Evolutionary conservation across 345 rosid species (phyloP).

Genomic region (Populus tremula): DNA sequence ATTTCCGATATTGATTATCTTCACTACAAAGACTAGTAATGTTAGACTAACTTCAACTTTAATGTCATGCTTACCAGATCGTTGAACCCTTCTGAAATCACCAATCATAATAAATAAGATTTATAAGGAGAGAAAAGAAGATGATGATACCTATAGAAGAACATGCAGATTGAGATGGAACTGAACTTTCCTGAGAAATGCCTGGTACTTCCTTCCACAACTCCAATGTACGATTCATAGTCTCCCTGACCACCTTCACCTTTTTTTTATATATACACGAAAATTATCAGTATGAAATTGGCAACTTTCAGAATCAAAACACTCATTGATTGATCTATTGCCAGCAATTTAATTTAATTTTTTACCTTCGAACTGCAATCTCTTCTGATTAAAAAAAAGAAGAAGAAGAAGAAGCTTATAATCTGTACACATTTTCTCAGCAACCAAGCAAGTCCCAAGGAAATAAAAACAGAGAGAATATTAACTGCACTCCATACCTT

Average conservation of each 20-base stretch:
- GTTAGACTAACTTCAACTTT: neutral
- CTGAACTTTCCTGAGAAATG: conserved; percentile 41
- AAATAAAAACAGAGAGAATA: neutral
- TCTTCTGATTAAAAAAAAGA: neutral
- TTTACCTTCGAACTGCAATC: neutral
- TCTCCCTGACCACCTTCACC: conserved; percentile 89
- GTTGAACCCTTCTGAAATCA: neutral
- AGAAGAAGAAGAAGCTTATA: neutral
- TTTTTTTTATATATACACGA: conserved; percentile 15
- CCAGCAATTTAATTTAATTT: neutral
- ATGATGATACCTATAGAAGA: conserved; percentile 39
- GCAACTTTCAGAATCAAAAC: neutral
- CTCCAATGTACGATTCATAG: conserved; percentile 70
- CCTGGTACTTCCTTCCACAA: conserved; percentile 69
- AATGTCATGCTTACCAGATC: neutral
- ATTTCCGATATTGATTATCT: neutral
- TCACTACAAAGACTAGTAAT: neutral
- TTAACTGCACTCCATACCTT: conserved; percentile 43
- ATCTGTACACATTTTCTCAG: conserved; percentile 9
- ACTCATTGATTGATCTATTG: neutral
- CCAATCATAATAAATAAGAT: neutral
- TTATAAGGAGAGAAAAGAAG: neutral
- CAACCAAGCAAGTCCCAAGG: conserved; percentile 2
- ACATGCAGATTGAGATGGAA: conserved; percentile 41
- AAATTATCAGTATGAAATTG: conserved; percentile 10